A percentile compares a stretch with the other conserved stretches of the same genome.
Conservation (phyloP, 2,329 filamentous ascomycete genomes). For the Aspergillus caelatus region DNA sequence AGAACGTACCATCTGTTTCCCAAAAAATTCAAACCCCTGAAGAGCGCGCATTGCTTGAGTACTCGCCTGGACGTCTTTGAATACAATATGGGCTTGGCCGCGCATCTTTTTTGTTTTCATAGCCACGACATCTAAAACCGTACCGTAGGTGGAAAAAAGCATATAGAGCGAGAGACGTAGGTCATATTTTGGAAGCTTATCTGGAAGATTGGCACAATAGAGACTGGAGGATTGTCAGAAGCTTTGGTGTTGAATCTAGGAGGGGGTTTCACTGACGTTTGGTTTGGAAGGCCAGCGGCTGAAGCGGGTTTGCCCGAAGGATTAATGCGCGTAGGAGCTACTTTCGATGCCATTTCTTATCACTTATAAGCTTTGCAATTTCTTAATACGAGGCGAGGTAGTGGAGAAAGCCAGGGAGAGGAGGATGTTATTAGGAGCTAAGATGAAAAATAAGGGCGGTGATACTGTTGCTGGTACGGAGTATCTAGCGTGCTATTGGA, state of each 20-base stretch:
- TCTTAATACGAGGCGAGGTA: background rate
- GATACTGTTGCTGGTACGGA: background rate
- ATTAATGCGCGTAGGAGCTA: slow-evolving; percentile 44
- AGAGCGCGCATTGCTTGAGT: slow-evolving; percentile 91
- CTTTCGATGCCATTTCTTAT: slow-evolving; percentile 41
- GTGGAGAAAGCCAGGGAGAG: background rate
- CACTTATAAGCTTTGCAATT: background rate
- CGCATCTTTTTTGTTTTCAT: slow-evolving; percentile 91
- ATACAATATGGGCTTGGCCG: slow-evolving; percentile 92
- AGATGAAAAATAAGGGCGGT: background rate
- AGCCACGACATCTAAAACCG: slow-evolving; percentile 87
- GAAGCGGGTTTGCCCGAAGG: slow-evolving; percentile 36
- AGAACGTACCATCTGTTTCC: slow-evolving; percentile 75
- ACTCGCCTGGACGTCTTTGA: slow-evolving; percentile 84
- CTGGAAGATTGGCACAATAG: slow-evolving; percentile 85
- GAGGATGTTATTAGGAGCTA: background rate
- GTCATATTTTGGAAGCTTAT: slow-evolving; percentile 88
- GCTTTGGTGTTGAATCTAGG: slow-evolving; percentile 1
- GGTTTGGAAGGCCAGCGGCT: slow-evolving; percentile 67
- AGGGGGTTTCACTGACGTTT: slow-evolving; percentile 62
- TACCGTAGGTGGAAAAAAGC: slow-evolving; percentile 90
- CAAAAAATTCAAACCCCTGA: slow-evolving; percentile 84
- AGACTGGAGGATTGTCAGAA: slow-evolving; percentile 59
- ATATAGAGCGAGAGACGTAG: slow-evolving; percentile 86
- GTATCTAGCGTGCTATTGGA: slow-evolving; percentile 5